Conservation (phyloP, 495 filamentous ascomycete genomes). For the Elaphomyces granulatus region DNA sequence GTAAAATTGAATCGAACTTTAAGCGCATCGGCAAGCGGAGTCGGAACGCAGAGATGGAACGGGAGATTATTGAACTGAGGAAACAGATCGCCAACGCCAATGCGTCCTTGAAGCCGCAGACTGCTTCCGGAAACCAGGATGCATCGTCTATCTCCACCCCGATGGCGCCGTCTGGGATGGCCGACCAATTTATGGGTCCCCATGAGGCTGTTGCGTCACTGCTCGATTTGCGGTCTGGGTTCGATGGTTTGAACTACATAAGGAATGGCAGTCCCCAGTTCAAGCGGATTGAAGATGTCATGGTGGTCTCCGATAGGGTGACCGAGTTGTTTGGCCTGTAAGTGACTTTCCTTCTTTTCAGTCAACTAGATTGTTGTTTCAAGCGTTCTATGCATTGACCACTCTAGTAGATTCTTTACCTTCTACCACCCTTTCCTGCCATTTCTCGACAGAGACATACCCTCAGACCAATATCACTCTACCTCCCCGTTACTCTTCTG, state of each 20-base stretch:
- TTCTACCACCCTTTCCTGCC: slow-evolving; percentile 77
- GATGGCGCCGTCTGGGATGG: slow-evolving; percentile 28
- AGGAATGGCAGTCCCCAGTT: slow-evolving; percentile 30
- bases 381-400: not conserved
- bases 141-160: slow-evolving; percentile 41
- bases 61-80: slow-evolving; percentile 43
- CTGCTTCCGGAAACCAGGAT: slow-evolving; percentile 34
- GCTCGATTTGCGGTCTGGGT: slow-evolving; percentile 52
- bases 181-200: slow-evolving; percentile 57
- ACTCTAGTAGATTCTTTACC: slow-evolving; percentile 53
- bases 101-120: slow-evolving; percentile 33
- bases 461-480: slow-evolving; percentile 61
- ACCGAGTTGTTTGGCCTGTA: slow-evolving; percentile 62
- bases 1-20: slow-evolving; percentile 89
- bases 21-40: slow-evolving; percentile 84
- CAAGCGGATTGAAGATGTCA: slow-evolving; percentile 55
- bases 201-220: slow-evolving; percentile 76
- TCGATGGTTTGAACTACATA: slow-evolving; percentile 33
- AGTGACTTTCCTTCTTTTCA: slow-evolving; percentile 3
- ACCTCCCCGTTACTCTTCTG: slow-evolving; percentile 70
- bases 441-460: slow-evolving; percentile 55
- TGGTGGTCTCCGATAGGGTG: slow-evolving; percentile 56
- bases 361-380: not conserved
- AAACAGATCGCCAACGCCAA: slow-evolving; percentile 49
- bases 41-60: slow-evolving; percentile 84